A percentile compares a stretch with the other conserved stretches of the same genome.
Evolutionary conservation across 208 protist species (phyloP).

Genomic region (Wallacemonas sp.): DNA sequence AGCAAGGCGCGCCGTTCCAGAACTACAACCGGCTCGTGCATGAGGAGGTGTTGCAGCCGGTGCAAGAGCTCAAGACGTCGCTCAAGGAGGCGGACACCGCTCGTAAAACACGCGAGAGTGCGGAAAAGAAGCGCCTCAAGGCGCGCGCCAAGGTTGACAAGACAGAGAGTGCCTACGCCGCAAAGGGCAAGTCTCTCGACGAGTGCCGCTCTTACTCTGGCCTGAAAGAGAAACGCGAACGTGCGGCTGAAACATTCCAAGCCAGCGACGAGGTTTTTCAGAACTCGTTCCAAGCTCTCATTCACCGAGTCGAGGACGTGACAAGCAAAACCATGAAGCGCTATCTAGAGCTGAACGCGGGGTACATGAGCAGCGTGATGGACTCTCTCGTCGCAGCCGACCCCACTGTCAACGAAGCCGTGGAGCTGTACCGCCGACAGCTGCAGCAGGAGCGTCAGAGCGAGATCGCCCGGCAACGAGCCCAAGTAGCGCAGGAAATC

Average conservation of each 20-base stretch:
- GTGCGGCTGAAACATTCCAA: slow-evolving; percentile 12
- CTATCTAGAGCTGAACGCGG: slow-evolving; percentile 51
- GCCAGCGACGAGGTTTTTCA: slow-evolving; percentile 21
- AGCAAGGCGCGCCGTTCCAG: slow-evolving; percentile 42
- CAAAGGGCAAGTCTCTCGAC: slow-evolving; percentile 35
- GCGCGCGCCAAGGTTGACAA: slow-evolving; percentile 36
- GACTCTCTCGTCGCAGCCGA: slow-evolving; percentile 35
- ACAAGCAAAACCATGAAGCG: slow-evolving; percentile 27
- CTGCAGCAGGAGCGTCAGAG: slow-evolving; percentile 10
- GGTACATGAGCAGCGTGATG: slow-evolving; percentile 45
- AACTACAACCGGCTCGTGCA: slow-evolving; percentile 57
- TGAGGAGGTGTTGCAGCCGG: slow-evolving; percentile 38
- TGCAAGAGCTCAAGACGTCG: slow-evolving; percentile 23
- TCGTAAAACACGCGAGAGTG: slow-evolving; percentile 13
- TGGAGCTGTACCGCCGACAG: slow-evolving; percentile 25
- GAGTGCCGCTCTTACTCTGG: slow-evolving; percentile 30
- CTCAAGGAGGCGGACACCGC: slow-evolving; percentile 27
- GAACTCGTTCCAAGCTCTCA: slow-evolving; percentile 20
- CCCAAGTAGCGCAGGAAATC: background rate
- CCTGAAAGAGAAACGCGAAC: slow-evolving; percentile 19
- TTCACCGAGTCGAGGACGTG: slow-evolving; percentile 29
- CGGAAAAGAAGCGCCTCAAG: slow-evolving; percentile 23
- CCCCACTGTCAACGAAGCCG: slow-evolving; percentile 24
- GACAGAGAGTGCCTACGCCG: slow-evolving; percentile 40
- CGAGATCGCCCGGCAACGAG: slow-evolving; percentile 6